A percentile compares a stretch with the other conserved stretches of the same genome.
Conservation (phyloP, 495 filamentous ascomycete genomes). For the Neurospora tetraspora region DNA sequence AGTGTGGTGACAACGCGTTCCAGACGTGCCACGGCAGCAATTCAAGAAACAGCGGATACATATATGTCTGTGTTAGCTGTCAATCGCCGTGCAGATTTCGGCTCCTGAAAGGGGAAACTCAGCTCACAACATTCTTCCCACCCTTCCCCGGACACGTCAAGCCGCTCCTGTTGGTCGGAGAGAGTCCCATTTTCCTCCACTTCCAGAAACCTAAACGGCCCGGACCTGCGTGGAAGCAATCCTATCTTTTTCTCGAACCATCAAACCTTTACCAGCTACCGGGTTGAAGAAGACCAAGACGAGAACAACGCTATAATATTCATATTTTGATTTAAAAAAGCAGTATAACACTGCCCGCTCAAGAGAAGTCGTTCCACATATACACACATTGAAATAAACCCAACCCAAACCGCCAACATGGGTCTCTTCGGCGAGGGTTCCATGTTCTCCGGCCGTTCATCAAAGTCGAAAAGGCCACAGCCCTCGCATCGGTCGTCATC, state of each 20-base stretch:
- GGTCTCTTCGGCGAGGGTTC: background rate
- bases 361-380: background rate
- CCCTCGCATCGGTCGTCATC: background rate
- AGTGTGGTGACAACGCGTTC: background rate
- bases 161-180: background rate
- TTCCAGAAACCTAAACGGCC: background rate
- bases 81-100: background rate
- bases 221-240: background rate
- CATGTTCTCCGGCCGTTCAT: background rate
- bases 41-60: background rate
- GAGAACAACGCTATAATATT: background rate
- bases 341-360: background rate
- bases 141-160: background rate
- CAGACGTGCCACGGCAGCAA: background rate
- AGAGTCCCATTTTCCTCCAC: background rate
- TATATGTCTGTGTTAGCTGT: background rate
- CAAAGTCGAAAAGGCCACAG: background rate
- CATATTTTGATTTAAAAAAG: background rate
- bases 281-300: background rate
- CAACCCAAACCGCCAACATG: background rate
- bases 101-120: background rate
- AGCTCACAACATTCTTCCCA: background rate
- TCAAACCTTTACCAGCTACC: background rate
- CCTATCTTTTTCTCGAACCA: background rate
- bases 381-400: background rate